Conservation (phyloP, 441 rosid genomes). For the Adansonia gregorii region DNA sequence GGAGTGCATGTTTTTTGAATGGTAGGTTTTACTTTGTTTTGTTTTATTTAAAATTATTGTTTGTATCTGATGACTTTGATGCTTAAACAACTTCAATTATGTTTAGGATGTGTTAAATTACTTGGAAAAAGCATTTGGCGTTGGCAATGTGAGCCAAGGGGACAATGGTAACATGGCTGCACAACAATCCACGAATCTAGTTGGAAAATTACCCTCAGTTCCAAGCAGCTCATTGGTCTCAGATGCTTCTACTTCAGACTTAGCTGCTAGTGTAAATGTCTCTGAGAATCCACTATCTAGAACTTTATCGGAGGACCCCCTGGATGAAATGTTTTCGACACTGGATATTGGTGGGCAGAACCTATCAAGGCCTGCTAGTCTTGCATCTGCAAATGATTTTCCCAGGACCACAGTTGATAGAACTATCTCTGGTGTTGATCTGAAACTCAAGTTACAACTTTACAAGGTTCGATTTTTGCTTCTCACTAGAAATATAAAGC, state of each 20-base stretch:
- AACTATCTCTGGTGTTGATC: slow-evolving; percentile 57
- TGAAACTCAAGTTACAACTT: slow-evolving; percentile 90
- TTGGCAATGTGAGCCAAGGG: slow-evolving; percentile 61
- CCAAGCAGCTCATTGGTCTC: slow-evolving; percentile 54
- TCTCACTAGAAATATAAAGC: slow-evolving; percentile 6
- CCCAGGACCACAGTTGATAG: slow-evolving; percentile 58
- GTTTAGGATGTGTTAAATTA: slow-evolving; percentile 76
- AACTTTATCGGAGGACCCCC: slow-evolving; percentile 77
- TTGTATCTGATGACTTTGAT: slow-evolving; percentile 8
- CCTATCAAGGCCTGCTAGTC: slow-evolving; percentile 51
- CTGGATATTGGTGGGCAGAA: slow-evolving; percentile 77
- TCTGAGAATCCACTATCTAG: slow-evolving; percentile 68
- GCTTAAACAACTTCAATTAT: slow-evolving; percentile 16
- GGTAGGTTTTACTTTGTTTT: background rate
- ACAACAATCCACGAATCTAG: slow-evolving; percentile 63
- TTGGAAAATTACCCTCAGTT: slow-evolving; percentile 61
- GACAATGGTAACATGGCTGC: slow-evolving; percentile 60
- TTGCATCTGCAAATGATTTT: slow-evolving; percentile 58
- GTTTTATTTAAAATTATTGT: slow-evolving; percentile 8
- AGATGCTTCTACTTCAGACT: slow-evolving; percentile 67
- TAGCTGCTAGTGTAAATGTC: slow-evolving; percentile 48
- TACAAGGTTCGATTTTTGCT: slow-evolving; percentile 77
- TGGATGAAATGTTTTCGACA: slow-evolving; percentile 67
- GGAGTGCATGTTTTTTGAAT: background rate
- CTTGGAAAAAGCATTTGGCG: slow-evolving; percentile 74